Evolutionary conservation across 2,329 filamentous ascomycete genomes (phyloP).

Genomic region (Sarocladium kiliense): DNA sequence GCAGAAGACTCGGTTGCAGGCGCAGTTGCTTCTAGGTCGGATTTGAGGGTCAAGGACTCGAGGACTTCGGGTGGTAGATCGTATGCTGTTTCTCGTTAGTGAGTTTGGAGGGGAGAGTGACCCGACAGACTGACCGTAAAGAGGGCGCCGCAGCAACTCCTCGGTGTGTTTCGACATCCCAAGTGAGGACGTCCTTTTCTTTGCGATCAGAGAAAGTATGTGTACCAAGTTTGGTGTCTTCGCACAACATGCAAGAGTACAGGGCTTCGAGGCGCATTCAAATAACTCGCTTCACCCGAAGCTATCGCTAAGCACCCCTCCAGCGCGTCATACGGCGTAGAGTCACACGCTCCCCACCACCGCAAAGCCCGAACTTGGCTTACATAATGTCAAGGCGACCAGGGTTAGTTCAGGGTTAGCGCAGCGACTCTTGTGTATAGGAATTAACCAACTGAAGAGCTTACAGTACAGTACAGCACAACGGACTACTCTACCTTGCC

Average conservation of each 20-base stretch:
- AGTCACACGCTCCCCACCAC: background rate
- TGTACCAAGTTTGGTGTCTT: too few species aligned
- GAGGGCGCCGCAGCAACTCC: constrained; percentile 43
- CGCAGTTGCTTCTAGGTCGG: constrained; percentile 22
- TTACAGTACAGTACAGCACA: too few species aligned
- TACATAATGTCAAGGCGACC: too few species aligned
- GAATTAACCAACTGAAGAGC: too few species aligned
- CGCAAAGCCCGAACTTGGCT: background rate
- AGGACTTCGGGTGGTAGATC: constrained; percentile 74
- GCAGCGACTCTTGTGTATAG: too few species aligned
- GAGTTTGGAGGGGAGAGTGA: too few species aligned
- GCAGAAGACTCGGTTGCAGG: constrained; percentile 16
- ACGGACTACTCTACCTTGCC: too few species aligned
- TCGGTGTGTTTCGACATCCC: constrained; percentile 36
- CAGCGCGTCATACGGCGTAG: constrained; percentile 5
- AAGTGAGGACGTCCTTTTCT: too few species aligned
- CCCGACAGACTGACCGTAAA: constrained; percentile 38
- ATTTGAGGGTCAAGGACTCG: constrained; percentile 52
- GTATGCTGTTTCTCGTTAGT: constrained; percentile 55
- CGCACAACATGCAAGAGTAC: too few species aligned
- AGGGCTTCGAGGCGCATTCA: too few species aligned
- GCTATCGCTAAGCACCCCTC: background rate
- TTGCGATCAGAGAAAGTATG: too few species aligned
- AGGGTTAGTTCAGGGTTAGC: too few species aligned
- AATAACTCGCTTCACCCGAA: background rate